Base-by-base conservation (phyloP, 306 rosid species). In the Cicer arietinum region DNA sequence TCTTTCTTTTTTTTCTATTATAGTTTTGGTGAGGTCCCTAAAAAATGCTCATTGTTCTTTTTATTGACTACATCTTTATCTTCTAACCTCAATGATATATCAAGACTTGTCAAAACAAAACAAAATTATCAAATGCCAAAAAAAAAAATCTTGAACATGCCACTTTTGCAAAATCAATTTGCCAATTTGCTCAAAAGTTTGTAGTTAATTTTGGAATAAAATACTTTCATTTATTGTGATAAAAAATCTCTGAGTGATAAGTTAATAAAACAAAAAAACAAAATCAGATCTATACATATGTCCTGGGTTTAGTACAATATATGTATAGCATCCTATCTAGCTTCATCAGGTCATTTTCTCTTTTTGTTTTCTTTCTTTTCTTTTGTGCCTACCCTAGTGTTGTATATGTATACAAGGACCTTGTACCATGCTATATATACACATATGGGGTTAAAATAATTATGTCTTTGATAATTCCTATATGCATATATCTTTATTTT, bases 21-120 rank as follows among this genome's bases (percentile, higher is more conserved):
- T 72, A 51, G 61, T 51, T 80, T 67, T 69, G 69, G 60, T 78
- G 79, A 84, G 79, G 77, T 74, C 81, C 79, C 73, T 78, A 40
- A 42, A 78, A 77, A 74, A 73, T 78, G 83, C 81, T 76, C 56
- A 10, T 40, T 80, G 76, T 70, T 84, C 85, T 77, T 79, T 73
- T 65, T 74, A 58, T 77, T 47, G 25, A 45, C 71, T 58, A 75
- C 84, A 84, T 80, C 87, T 54, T 72, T 84, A 80, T 77, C 82
- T 25, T 3, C 67, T 50, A 77, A 80, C 18, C 76, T 77, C 84
- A 84, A 84, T 80, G 52, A 80, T 80, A 75, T 50, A 54, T 53
- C 43, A 77, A 77, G 82, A 60, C 77, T 77, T 74, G 86, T 74
- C 75, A 74, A 68, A 79, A 54, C 78, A 83, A 69, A 68, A 45